Conservation (phyloP, 2,329 filamentous ascomycete species). For the Fusarium sp. region DNA sequence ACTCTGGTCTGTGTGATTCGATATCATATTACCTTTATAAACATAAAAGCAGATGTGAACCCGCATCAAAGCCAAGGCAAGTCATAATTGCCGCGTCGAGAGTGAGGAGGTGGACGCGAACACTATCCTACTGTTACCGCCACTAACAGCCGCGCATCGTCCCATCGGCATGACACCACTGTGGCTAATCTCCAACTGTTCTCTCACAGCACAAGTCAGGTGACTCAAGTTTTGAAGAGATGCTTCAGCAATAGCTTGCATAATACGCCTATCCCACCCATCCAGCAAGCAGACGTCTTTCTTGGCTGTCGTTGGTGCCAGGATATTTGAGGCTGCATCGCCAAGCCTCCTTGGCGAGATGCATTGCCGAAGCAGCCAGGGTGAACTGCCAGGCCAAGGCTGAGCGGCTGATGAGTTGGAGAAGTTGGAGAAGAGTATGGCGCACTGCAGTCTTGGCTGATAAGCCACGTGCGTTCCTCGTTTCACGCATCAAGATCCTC, state of each 20-base stretch:
- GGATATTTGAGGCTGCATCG: not conserved
- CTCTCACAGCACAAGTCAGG: not conserved
- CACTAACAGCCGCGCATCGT: not conserved
- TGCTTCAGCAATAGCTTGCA: not conserved
- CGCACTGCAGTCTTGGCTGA: not conserved
- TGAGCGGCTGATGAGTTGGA: not conserved
- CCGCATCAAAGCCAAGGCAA: too few species aligned
- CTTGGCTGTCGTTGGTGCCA: not conserved
- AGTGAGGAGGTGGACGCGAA: not conserved
- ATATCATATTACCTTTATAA: fast-evolving
- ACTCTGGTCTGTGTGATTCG: too few species aligned
- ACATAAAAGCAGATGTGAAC: too few species aligned
- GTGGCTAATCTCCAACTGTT: not conserved
- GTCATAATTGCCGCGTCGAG: not conserved
- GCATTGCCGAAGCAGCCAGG: not conserved
- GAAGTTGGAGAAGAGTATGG: not conserved
- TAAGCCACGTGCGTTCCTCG: not conserved
- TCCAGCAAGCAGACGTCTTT: not conserved
- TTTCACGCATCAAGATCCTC: not conserved
- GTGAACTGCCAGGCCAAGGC: not conserved
- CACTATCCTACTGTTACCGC: not conserved
- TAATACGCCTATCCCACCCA: not conserved
- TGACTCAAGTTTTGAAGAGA: not conserved
- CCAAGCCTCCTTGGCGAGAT: not conserved
- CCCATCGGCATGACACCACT: not conserved